These are phyloP conservation scores for Astragalus glycyphyllos DNA, from an alignment of 306 rosid genomes.

Conservation along the genomic window DNA sequence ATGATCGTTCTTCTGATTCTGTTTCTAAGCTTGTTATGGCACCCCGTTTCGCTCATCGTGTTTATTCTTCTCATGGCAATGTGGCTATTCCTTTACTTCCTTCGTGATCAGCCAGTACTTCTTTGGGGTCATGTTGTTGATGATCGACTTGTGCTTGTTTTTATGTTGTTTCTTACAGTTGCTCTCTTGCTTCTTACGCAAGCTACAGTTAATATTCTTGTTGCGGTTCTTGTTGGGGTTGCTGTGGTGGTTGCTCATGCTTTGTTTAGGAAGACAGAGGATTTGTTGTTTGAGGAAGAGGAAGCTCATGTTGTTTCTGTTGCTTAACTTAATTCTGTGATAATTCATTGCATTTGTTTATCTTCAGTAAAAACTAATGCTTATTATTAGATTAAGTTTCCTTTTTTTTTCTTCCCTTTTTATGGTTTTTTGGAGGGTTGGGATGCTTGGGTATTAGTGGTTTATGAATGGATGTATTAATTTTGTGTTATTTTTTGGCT, in stretches of 20 bases:
- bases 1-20: constrained; percentile 57
- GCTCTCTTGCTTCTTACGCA: constrained; percentile 66
- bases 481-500: not conserved
- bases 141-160: constrained; percentile 64
- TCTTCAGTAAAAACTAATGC: not conserved
- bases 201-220: constrained; percentile 64
- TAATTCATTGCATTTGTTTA: not conserved
- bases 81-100: constrained; percentile 89
- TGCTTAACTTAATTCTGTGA: constrained; percentile 8
- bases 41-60: constrained; percentile 88
- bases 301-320: constrained; percentile 31
- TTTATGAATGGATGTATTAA: not conserved
- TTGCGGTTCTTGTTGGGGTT: constrained; percentile 53
- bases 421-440: too few relatives aligned
- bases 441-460: too few relatives aligned
- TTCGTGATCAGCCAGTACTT: constrained; percentile 81
- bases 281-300: constrained; percentile 69
- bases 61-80: constrained; percentile 57
- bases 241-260: constrained; percentile 58
- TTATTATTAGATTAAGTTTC: not conserved
- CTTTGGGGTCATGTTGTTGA: constrained; percentile 58
- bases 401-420: too few relatives aligned
- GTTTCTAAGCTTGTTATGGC: constrained; percentile 79
- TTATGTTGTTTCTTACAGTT: constrained; percentile 62
- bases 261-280: constrained; percentile 61